Conservation (phyloP, 164 flowering plant species). For the Amborella trichopoda region DNA sequence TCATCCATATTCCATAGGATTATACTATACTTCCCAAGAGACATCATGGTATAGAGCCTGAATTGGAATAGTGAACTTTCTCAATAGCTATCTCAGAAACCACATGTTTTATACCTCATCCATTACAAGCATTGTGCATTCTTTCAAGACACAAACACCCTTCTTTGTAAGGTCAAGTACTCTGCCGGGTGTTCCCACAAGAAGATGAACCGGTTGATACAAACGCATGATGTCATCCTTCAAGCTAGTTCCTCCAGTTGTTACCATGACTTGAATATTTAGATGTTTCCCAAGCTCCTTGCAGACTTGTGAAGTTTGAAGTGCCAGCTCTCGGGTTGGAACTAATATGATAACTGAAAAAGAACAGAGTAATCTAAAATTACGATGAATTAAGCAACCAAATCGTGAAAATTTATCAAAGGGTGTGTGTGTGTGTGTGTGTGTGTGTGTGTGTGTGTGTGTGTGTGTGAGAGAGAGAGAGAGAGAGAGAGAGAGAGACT, state of each 20-base stretch:
- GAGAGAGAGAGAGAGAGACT: neutral
- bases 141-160: conserved; percentile 76
- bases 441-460: conserved; percentile 1
- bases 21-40: too few relatives aligned
- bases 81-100: too few relatives aligned
- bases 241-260: conserved; percentile 96
- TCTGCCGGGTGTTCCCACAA: conserved; percentile 98
- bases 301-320: conserved; percentile 98
- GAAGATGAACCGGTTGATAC: conserved; percentile 95
- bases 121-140: conserved; percentile 89
- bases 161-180: conserved; percentile 89
- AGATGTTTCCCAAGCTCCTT: conserved; percentile 96
- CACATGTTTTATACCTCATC: conserved; percentile 83
- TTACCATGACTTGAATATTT: conserved; percentile 91
- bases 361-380: neutral
- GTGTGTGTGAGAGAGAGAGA: conserved; percentile 1
- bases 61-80: too few relatives aligned
- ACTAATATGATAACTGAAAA: conserved; percentile 75
- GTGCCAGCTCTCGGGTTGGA: conserved; percentile 95
- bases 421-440: neutral
- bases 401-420: neutral
- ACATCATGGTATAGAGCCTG: too few relatives aligned
- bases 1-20: too few relatives aligned
- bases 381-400: neutral
- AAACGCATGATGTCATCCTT: conserved; percentile 98